A percentile compares a stretch with the other conserved stretches of the same genome.
These are phyloP conservation scores for Cicer chorassanicum DNA, from an alignment of 306 rosid species.

Conservation along the genomic window DNA sequence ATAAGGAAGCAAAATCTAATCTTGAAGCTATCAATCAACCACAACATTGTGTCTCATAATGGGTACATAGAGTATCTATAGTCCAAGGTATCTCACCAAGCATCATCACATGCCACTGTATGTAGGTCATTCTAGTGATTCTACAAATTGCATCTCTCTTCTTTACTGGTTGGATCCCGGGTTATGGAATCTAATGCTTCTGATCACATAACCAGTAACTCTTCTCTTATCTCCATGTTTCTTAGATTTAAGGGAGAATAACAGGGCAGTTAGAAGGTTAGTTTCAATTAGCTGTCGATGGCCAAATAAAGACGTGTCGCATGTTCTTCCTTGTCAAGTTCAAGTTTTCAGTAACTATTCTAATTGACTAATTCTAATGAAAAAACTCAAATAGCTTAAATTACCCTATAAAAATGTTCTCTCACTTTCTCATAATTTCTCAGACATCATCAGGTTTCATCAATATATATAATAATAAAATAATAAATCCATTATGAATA, in stretches of 20 bases:
- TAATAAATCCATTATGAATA: conserved; percentile 18
- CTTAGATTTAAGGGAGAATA: background rate
- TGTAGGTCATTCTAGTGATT: background rate
- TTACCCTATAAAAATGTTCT: background rate
- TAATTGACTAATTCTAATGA: background rate
- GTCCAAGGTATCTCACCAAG: background rate
- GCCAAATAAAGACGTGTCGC: background rate
- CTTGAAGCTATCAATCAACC: background rate
- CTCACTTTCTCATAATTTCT: background rate
- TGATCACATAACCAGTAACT: background rate
- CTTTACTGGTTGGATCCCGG: background rate
- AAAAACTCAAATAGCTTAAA: background rate
- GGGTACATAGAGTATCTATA: background rate
- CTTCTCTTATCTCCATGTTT: background rate
- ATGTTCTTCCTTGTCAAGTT: background rate
- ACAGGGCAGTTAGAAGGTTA: background rate
- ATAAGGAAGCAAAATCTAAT: background rate
- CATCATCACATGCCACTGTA: background rate
- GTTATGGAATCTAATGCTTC: background rate
- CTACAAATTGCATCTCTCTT: background rate
- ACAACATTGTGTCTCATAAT: background rate
- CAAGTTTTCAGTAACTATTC: background rate
- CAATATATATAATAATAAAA: background rate
- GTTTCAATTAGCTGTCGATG: background rate
- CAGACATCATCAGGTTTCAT: background rate